Conservation (phyloP, 2,329 filamentous ascomycete species). For the Curvularia lunata region DNA sequence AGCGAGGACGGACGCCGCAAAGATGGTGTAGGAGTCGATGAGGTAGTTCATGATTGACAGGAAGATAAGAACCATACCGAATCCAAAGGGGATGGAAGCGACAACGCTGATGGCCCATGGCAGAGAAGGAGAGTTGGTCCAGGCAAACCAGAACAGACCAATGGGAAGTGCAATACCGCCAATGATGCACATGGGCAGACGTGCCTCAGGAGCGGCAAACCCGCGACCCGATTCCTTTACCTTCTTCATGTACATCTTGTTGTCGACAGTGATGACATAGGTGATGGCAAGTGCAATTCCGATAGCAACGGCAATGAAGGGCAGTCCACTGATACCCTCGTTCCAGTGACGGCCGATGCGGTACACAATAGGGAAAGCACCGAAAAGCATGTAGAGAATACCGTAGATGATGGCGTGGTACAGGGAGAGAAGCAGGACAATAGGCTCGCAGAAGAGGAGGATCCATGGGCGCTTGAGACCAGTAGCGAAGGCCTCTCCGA, state of each 20-base stretch:
- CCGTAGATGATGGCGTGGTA: constrained; percentile 65
- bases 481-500: constrained; percentile 60
- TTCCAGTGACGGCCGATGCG: constrained; percentile 53
- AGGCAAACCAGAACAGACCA: constrained; percentile 54
- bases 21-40: constrained; percentile 67
- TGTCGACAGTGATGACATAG: constrained; percentile 54
- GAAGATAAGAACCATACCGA: constrained; percentile 70
- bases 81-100: constrained; percentile 61
- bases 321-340: constrained; percentile 46
- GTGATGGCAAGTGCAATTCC: constrained; percentile 67
- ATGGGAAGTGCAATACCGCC: constrained; percentile 67
- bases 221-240: constrained; percentile 57
- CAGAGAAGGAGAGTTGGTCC: constrained; percentile 56
- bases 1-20: constrained; percentile 75
- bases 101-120: constrained; percentile 64
- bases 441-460: constrained; percentile 73
- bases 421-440: constrained; percentile 67
- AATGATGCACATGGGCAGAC: constrained; percentile 67
- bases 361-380: constrained; percentile 66
- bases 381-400: constrained; percentile 58
- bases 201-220: constrained; percentile 69
- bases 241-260: constrained; percentile 47
- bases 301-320: constrained; percentile 72
- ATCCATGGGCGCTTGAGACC: constrained; percentile 71
- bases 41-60: constrained; percentile 56